These are phyloP conservation scores for Fusarium sp. DNA, from an alignment of 2,329 filamentous ascomycete species.

Conservation along the genomic window DNA sequence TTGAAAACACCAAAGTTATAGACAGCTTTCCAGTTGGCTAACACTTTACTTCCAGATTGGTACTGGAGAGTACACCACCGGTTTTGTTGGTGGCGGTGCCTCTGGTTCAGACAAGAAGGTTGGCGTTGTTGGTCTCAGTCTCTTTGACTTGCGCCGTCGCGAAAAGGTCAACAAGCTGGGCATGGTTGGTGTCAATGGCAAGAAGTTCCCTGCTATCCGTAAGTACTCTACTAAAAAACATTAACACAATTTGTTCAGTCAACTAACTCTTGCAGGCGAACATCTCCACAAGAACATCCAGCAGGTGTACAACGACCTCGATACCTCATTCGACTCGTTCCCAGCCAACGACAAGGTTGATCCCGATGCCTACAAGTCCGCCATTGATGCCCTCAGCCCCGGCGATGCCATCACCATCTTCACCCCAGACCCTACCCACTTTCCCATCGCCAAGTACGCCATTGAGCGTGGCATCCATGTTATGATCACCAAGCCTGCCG, in stretches of 20 bases:
- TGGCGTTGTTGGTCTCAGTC: conserved; percentile 87
- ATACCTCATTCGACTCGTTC: conserved; percentile 86
- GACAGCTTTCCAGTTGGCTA: not conserved
- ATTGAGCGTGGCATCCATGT: conserved; percentile 90
- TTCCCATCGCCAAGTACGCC: conserved; percentile 90
- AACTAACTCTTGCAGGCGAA: conserved; percentile 64
- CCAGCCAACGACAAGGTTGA: conserved; percentile 79
- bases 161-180: conserved; percentile 87
- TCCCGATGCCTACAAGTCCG: conserved; percentile 85
- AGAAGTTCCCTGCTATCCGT: conserved; percentile 93
- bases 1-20: not conserved
- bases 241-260: not conserved
- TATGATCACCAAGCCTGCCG: conserved; percentile 92
- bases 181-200: conserved; percentile 91
- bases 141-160: conserved; percentile 88
- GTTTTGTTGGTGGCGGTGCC: conserved; percentile 85
- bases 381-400: conserved; percentile 83
- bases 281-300: conserved; percentile 90
- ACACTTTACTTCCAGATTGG: conserved; percentile 69
- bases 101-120: conserved; percentile 96
- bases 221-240: conserved; percentile 49
- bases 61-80: conserved; percentile 96
- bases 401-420: conserved; percentile 96
- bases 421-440: conserved; percentile 93
- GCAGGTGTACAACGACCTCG: conserved; percentile 87